Evolutionary conservation across 768 basidiomycete genomes (phyloP), one percentile per base, ranked within the genome.

Genomic region (Psilocybe cyanescens): DNA sequence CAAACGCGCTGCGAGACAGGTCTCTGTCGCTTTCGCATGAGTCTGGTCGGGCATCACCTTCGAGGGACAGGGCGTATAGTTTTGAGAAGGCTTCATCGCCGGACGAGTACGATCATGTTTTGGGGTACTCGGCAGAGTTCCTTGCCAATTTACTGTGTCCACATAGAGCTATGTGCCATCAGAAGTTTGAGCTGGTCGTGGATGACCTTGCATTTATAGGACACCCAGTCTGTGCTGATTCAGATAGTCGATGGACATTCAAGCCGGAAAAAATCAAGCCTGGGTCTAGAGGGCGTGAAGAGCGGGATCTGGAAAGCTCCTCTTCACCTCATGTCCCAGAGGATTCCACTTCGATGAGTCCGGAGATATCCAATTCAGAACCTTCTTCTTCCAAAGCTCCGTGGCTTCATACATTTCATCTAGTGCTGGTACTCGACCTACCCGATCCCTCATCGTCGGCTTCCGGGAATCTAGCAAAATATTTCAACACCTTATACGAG

Each of bases 151-250:
- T 97, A 65, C 81, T 99, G 2, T 91, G 90, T 61, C 95, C 97
- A 0, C 83, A 87, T 48, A 76, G 79, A 31, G 81, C 87, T 12
- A 86, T 95, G 73, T 97, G 95, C 68, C 94, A 99, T 74, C 92
- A 94, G 73, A 94, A 94, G 69, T 98, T 97, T 70, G 95, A 97
- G 72, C 84, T 99, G 31, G 76, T 93, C 44, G 90, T 97, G 28
- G 95, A 99, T 71, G 90, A 95, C 67, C 81, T 99, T 28, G 92
- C 88, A 4, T 99, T 98, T 72, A 82, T 98, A 47, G 97, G 97
- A 0, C 96, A 99, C 72, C 97, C 97, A 1, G 95, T 98, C 2
- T 92, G 90, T 70, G 85, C 66, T 9, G 90, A 92, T 55, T 68
- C 78, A 30, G 88, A 90, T 65, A 92, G 90, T 1, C 79, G 70